These are phyloP conservation scores for Datura wrightii DNA, from an alignment of 257 asterid genomes.

Conservation along the genomic window DNA sequence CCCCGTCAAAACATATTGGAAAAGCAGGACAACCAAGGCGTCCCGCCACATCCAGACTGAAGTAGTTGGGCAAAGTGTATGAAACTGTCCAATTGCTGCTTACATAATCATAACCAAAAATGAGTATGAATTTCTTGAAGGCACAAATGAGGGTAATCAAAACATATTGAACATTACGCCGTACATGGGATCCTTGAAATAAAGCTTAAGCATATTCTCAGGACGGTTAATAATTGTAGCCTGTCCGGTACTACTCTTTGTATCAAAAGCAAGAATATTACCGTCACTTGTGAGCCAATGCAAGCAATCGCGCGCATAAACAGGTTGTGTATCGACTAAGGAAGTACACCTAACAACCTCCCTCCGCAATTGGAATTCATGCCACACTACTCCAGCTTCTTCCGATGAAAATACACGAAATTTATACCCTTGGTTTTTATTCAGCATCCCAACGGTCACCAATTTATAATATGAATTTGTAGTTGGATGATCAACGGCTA, in stretches of 20 bases:
- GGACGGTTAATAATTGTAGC: background rate
- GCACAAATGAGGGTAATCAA: background rate
- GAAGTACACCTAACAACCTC: background rate
- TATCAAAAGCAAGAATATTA: background rate
- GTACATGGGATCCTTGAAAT: background rate
- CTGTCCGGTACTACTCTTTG: background rate
- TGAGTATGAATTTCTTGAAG: background rate
- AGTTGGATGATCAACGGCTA: background rate
- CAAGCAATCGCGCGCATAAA: background rate
- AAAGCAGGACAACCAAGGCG: background rate
- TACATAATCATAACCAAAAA: background rate
- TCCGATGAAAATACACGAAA: background rate
- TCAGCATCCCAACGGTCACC: background rate
- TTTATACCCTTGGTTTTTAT: background rate
- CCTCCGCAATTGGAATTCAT: background rate
- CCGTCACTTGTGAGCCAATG: background rate
- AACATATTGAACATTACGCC: background rate
- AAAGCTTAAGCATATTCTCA: too few relatives aligned
- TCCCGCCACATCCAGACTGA: background rate
- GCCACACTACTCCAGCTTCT: constrained; percentile 21
- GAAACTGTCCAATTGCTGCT: background rate
- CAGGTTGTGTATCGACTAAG: background rate
- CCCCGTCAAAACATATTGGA: background rate
- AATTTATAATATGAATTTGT: background rate
- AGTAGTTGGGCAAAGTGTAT: background rate